Evolutionary conservation across 2,329 filamentous ascomycete species (phyloP), one percentile per base, ranked within the genome.

Genomic region (Rutstroemia sp.): DNA sequence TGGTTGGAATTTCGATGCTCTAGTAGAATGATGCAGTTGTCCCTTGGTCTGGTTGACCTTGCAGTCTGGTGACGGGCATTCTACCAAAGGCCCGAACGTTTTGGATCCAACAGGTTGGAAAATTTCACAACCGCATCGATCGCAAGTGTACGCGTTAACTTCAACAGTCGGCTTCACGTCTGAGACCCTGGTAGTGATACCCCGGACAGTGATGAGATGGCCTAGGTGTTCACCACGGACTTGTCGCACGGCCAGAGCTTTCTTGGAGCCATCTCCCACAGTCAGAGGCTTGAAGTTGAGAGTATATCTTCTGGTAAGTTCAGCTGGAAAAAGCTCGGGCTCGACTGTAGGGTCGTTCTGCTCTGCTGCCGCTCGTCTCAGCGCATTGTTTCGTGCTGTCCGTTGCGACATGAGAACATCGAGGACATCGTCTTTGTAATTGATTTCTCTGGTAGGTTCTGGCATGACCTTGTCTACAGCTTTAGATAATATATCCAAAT

Each of bases 121-220:
- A 67, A 99, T 92, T 73, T 99, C 94, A 70, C 88, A 92, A 57
- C 94, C 94, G 68, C 94, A 99, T 60, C 90, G 86, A 72, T 99
- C 94, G 73, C 94, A 99, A 53, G 92, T 94, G 73, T 99, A 99
- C 39, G 94, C 94, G 71, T 95, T 96, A 68, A 99, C 95, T 69
- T 92, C 88, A n/a, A 97, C 89, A 10, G 94, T 85, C 39, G 94
- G 94, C 77, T 99, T 99, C 65, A 99, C 94, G 69, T 99, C 94
- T 2, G 94, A 96, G 1, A 97, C 94, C 68, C 94, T 82, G 1
- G 94, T 99, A 2, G 92, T 86, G 61, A 99, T 99, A 61, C 92
- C 92, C 57, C 94, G 86, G 49, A 99, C 82, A 4, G 94, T 97
- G 70, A 99, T 97, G 61, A 99, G 81, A 65, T 89, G 85, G 48